These are phyloP conservation scores for Panicum hallii DNA, from an alignment of 202 grass and related monocot species.

Conservation along the genomic window DNA sequence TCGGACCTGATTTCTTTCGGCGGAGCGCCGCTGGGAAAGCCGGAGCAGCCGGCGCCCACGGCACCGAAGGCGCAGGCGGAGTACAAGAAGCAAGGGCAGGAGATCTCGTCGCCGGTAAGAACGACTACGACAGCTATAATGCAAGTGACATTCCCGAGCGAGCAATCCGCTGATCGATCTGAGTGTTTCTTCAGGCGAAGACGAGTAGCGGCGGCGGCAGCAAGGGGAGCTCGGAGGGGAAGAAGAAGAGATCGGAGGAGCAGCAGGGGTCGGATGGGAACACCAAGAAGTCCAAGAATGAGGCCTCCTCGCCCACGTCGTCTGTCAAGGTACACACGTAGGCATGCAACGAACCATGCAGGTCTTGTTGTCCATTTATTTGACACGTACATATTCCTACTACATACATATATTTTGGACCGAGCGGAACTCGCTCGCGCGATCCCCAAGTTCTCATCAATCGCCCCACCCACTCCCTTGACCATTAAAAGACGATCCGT, in stretches of 20 bases:
- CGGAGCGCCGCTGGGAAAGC: conserved; percentile 34
- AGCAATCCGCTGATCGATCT: neutral
- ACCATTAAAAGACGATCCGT: neutral
- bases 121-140: neutral
- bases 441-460: neutral
- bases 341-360: neutral
- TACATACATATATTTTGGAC: neutral
- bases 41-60: conserved; percentile 7
- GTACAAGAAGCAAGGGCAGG: conserved; percentile 62
- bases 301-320: conserved; percentile 61
- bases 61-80: conserved; percentile 44
- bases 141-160: neutral
- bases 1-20: conserved; percentile 77
- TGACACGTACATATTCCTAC: neutral
- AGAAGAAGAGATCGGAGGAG: conserved; percentile 75
- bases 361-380: neutral
- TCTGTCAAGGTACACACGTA: conserved; percentile 65
- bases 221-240: conserved; percentile 62
- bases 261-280: conserved; percentile 47
- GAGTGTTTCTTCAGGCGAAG: conserved; percentile 37
- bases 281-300: conserved; percentile 78
- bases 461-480: neutral
- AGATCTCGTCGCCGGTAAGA: conserved; percentile 56
- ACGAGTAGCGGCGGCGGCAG: conserved; percentile 56
- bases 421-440: neutral